A percentile compares a stretch with the other conserved stretches of the same genome.
These are phyloP conservation scores for Aspergillus bertholletiae DNA, from an alignment of 495 filamentous ascomycete species.

Conservation along the genomic window DNA sequence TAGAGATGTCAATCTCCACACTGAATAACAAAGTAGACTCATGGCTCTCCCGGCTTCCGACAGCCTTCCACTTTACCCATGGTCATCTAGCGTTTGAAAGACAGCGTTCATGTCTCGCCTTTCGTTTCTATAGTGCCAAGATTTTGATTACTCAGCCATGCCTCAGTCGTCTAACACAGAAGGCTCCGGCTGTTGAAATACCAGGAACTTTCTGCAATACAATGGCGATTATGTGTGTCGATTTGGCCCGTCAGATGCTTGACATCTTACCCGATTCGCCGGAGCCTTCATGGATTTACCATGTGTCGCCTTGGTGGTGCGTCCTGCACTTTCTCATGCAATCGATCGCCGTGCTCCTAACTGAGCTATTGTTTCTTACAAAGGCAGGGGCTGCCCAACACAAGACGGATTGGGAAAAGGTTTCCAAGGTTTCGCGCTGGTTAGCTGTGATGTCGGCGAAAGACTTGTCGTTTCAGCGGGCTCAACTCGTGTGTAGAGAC, in stretches of 20 bases:
- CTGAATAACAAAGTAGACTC: slow-evolving; percentile 42
- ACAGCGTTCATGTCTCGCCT: slow-evolving; percentile 32
- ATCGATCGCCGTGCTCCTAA: slow-evolving; percentile 49
- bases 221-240: slow-evolving; percentile 45
- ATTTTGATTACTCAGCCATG: slow-evolving; percentile 57
- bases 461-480: slow-evolving; percentile 42
- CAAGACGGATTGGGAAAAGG: slow-evolving; percentile 30
- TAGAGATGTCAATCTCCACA: slow-evolving; percentile 45
- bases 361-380: slow-evolving; percentile 44
- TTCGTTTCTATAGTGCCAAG: slow-evolving; percentile 52
- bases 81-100: slow-evolving; percentile 16
- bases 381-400: slow-evolving; percentile 37
- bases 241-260: slow-evolving; percentile 45
- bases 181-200: slow-evolving; percentile 15
- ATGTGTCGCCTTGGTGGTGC: slow-evolving; percentile 53
- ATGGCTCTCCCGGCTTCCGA: slow-evolving; percentile 49
- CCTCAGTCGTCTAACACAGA: slow-evolving; percentile 46
- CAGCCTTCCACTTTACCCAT: slow-evolving; percentile 37
- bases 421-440: slow-evolving; percentile 44
- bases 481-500: slow-evolving; percentile 38
- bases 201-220: slow-evolving; percentile 41
- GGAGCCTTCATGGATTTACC: slow-evolving; percentile 37
- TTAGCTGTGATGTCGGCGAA: slow-evolving; percentile 37
- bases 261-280: slow-evolving; percentile 40
- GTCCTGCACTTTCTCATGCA: slow-evolving; percentile 58